Evolutionary conservation across 2,329 filamentous ascomycete species (phyloP), one percentile per base, ranked within the genome.

Genomic region (Colletotrichum neosansevieriae): DNA sequence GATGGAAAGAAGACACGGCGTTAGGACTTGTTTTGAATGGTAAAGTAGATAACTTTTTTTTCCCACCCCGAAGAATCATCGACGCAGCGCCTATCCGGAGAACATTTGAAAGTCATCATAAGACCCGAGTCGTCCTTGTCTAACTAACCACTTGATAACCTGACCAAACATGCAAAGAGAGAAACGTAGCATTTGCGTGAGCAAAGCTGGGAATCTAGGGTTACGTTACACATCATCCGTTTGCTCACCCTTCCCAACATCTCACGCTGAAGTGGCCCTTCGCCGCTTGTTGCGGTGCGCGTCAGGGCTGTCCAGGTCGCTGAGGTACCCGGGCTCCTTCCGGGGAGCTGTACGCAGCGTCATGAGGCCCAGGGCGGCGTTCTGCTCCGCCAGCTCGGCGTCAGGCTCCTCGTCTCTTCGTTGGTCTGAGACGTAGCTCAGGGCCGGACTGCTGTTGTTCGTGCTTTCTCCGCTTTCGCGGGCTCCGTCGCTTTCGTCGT

Each of bases 311-410:
- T 76, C 70, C 38, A 73, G 67, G 32, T 76, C 73, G 17, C 58
- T 45, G 24, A 59, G 21, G 24, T 38, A 45, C 13, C 53, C 61
- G n/a, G 57, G 54, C 34, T 58, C 70, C 60, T 69, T 67, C 51
- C 49, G 42, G 17, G 65, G 58, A 9, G 68, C 58, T n/a, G 50
- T 69, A 56, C 82, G 82, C 29, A 86, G 77, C 58, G 83, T 82
- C 82, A 86, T 80, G 42, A 86, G 74, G 6, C 84, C 73, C 67
- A 83, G 75, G 17, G 84, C 84, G 1, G 83, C 84, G 50, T 82
- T 83, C 72, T 81, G 83, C 58, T 85, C 81, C 12, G 75, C 75
- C 0, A 78, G 79, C 7, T 70, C 73, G 24, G 60, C 63, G 15
- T 69, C 62, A n/a, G 44, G 58, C 40, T 67, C 58, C 58, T 71